These are phyloP conservation scores for Sarcodon aspratus DNA, from an alignment of 768 basidiomycete species.

Conservation along the genomic window DNA sequence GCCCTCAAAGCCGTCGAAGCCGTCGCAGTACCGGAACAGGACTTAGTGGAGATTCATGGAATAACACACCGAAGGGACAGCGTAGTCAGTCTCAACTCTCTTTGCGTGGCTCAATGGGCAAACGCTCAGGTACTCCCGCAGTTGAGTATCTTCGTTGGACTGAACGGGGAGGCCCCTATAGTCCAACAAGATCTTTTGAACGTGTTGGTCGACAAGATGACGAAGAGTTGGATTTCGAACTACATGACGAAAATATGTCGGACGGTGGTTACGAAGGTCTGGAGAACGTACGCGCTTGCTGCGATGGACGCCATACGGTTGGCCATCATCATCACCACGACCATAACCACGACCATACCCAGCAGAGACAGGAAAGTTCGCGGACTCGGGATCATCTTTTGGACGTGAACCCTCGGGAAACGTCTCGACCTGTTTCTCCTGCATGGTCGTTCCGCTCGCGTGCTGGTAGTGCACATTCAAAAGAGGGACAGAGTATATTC, in stretches of 20 bases:
- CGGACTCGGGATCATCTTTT: conserved; percentile 37
- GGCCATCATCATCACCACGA: conserved; percentile 55
- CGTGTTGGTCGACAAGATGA: conserved; percentile 30
- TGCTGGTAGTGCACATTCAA: conserved; percentile 61
- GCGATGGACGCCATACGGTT: conserved; percentile 80
- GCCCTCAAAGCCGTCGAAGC: conserved; percentile 70
- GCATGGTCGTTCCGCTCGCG: conserved; percentile 82
- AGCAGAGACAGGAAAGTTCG: conserved; percentile 15
- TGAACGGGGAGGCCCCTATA: conserved; percentile 64
- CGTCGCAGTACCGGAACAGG: conserved; percentile 39
- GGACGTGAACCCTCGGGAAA: conserved; percentile 35
- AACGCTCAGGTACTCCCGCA: conserved; percentile 85
- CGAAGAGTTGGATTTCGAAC: conserved; percentile 72
- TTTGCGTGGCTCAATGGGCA: conserved; percentile 60
- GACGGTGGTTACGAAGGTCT: conserved; percentile 84
- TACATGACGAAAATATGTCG: conserved; percentile 61
- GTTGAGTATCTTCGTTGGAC: conserved; percentile 83
- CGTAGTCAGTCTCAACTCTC: conserved; percentile 76
- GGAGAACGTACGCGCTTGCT: conserved; percentile 91
- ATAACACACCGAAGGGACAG: conserved; percentile 64
- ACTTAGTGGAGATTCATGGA: conserved; percentile 50
- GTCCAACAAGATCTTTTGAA: conserved; percentile 49
- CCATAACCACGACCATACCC: conserved; percentile 23
- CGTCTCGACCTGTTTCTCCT: conserved; percentile 58
- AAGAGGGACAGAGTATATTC: conserved; percentile 55